Evolutionary conservation across 1,139 yeast genomes (phyloP).

Genomic region (Yamadazyma dendronema): DNA sequence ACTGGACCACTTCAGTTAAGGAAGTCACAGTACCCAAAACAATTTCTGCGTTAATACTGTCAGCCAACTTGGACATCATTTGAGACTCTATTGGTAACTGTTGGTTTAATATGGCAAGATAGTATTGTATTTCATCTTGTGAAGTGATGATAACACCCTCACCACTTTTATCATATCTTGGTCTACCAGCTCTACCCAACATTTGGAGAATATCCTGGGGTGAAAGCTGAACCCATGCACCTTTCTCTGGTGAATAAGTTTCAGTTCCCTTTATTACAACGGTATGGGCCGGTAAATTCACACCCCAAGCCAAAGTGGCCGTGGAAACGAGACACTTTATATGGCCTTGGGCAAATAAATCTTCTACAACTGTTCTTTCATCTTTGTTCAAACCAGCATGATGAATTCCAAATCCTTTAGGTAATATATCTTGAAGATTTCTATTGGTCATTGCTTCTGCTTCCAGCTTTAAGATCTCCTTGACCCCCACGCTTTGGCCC

Average conservation of each 20-base stretch:
- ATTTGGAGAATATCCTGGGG: slow-evolving; percentile 95
- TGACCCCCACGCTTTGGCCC: slow-evolving; percentile 56
- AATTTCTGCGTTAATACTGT: slow-evolving; percentile 82
- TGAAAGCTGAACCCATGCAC: slow-evolving; percentile 83
- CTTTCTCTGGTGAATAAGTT: slow-evolving; percentile 86
- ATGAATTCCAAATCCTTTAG: slow-evolving; percentile 83
- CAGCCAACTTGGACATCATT: slow-evolving; percentile 67
- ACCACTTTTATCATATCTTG: slow-evolving; percentile 87
- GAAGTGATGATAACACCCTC: slow-evolving; percentile 93
- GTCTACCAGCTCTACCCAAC: slow-evolving; percentile 98
- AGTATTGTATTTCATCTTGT: slow-evolving; percentile 82
- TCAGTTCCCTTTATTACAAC: slow-evolving; percentile 95
- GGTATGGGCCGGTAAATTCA: slow-evolving; percentile 93
- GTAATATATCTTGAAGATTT: slow-evolving; percentile 59
- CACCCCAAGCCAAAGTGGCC: slow-evolving; percentile 99
- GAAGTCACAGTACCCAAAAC: slow-evolving; percentile 66
- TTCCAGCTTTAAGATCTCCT: slow-evolving; percentile 63
- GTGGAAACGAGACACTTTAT: slow-evolving; percentile 84
- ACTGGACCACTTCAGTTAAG: slow-evolving; percentile 65
- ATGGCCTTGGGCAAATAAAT: slow-evolving; percentile 84
- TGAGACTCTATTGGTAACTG: slow-evolving; percentile 94
- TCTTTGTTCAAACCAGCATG: slow-evolving; percentile 85
- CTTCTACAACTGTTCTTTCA: slow-evolving; percentile 81
- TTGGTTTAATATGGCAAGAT: slow-evolving; percentile 82
- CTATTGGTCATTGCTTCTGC: slow-evolving; percentile 53